These are phyloP conservation scores for Puccinia polysora DNA, from an alignment of 1,284 basidiomycete species.

Conservation along the genomic window DNA sequence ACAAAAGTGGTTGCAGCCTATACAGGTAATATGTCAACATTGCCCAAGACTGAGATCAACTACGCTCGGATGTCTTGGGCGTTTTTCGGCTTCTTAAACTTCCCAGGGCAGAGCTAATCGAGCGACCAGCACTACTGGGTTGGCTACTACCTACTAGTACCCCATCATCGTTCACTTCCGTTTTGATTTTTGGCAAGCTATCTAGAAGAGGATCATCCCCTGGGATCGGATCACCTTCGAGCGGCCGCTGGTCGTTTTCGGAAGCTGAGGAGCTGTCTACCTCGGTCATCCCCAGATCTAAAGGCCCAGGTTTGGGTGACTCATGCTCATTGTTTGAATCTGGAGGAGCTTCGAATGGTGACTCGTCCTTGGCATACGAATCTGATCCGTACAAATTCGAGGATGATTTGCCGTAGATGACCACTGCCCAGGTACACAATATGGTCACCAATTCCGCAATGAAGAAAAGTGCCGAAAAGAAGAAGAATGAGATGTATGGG, in stretches of 20 bases:
- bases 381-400: background rate
- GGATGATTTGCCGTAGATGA: conserved; percentile 9
- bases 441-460: conserved; percentile 28
- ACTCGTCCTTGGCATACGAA: background rate
- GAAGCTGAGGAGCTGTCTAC: conserved; percentile 17
- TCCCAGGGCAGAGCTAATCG: background rate
- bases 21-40: too few species aligned
- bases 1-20: too few species aligned
- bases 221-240: background rate
- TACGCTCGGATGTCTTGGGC: background rate
- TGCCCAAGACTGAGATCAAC: too few species aligned
- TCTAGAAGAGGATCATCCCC: conserved; percentile 2
- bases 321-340: background rate
- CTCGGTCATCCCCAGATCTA: conserved; percentile 2
- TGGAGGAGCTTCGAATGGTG: background rate
- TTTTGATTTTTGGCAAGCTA: conserved; percentile 1
- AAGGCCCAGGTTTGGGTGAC: background rate
- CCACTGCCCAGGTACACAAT: conserved; percentile 18
- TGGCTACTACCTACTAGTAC: conserved; percentile 17
- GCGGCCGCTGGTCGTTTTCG: conserved; percentile 7
- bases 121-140: background rate
- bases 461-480: conserved; percentile 39
- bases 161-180: conserved; percentile 9
- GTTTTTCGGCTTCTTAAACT: background rate
- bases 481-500: conserved; percentile 34